These are phyloP conservation scores for Mortierella sp. DNA, from an alignment of 371 early-diverging fungal species.

Conservation along the genomic window DNA sequence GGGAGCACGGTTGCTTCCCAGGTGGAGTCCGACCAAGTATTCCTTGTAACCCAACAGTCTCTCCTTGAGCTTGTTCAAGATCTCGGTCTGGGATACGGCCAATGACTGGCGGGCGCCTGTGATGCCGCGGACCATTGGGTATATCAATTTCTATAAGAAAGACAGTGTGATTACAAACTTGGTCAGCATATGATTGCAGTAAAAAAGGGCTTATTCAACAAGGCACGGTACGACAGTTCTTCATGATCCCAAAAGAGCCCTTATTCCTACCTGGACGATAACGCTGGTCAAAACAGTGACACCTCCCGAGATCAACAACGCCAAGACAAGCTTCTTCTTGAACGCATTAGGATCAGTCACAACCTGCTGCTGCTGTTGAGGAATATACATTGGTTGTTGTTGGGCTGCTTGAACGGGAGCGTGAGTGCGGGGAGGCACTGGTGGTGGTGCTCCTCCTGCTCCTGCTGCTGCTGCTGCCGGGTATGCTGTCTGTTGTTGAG, in stretches of 20 bases:
- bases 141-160: slow-evolving; percentile 45
- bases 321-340: slow-evolving; percentile 54
- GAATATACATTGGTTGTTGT: slow-evolving; percentile 33
- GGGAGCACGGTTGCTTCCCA: slow-evolving; percentile 34
- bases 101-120: slow-evolving; percentile 52
- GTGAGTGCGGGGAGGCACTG: slow-evolving; percentile 60
- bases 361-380: slow-evolving; percentile 25
- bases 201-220: neutral
- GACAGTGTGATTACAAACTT: too few species aligned
- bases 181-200: neutral
- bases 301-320: slow-evolving; percentile 56
- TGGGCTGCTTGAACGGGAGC: slow-evolving; percentile 15
- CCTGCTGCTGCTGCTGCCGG: slow-evolving; percentile 15
- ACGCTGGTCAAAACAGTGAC: slow-evolving; percentile 41
- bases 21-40: slow-evolving; percentile 34
- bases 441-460: slow-evolving; percentile 31
- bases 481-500: slow-evolving; percentile 11
- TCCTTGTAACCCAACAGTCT: slow-evolving; percentile 46
- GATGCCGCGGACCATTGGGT: slow-evolving; percentile 57
- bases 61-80: slow-evolving; percentile 54
- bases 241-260: neutral
- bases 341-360: slow-evolving; percentile 45
- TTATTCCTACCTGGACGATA: slow-evolving; percentile 52
- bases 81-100: slow-evolving; percentile 54
- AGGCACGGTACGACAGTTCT: neutral